Base-by-base conservation (phyloP, 2,329 filamentous ascomycete genomes). In the Thielaviopsis euricoi region DNA sequence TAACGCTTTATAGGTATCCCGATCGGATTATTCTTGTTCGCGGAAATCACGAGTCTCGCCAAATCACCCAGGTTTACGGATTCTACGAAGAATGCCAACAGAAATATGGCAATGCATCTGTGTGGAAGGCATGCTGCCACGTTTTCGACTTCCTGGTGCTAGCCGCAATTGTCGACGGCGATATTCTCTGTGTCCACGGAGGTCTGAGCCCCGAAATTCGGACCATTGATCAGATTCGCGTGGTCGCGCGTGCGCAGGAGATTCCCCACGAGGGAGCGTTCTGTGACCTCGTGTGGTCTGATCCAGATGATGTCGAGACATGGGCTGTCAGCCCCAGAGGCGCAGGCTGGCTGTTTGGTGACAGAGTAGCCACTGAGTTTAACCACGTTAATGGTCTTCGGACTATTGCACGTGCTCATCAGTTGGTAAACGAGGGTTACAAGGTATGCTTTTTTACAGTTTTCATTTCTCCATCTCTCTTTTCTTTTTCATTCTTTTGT, bases 41-140 rank as follows among this genome's bases (percentile, higher is more conserved):
- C 64, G 93, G 93, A 62, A 98, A 98, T 71, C 93, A 98, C 74
- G 93, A 98, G 72, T 96, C 89, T 25, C 85, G 93, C 62, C 93
- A 95, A 66, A 95, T 98, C 62, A 98, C 93, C 9, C 93, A 98
- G 67, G 95, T 94, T 22, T 98, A 98, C 70, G 93, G 93, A 57
- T 98, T 98, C 72, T 98, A 98, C 71, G 95, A 95, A 61, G 93
- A 98, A 70, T 98, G 93, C 71, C 89, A 89, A 58, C 86, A 93
- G 66, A 98, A 98, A 72, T 98, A 98, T 69, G 93, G 93, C 67
- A 97, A 96, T 67, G 89, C 93, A 13, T 96, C 94, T 53, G 93
- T 98, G n/a, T 98, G 93, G 93, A 95, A 98, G 71, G 93, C 95
- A 60, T 98, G 96, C 71, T 98, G 93, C 62, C 93, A 98, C 69